Conservation (phyloP, 805 yeast species). For the Candida pini region DNA sequence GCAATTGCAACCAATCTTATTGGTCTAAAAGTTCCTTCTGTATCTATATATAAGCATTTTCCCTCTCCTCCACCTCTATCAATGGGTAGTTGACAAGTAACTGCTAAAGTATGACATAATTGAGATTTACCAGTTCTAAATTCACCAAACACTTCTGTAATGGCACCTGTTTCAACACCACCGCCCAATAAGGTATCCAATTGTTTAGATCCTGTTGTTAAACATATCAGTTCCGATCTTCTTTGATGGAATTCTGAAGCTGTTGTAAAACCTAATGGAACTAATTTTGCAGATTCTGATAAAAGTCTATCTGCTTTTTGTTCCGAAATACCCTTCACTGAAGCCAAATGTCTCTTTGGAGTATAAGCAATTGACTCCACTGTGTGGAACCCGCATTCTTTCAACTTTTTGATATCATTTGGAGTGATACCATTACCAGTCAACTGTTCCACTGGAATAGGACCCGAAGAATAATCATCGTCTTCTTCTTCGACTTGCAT, state of each 20-base stretch:
- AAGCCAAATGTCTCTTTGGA: slow-evolving; percentile 70
- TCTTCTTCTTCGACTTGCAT: slow-evolving; percentile 46
- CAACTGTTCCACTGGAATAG: slow-evolving; percentile 46
- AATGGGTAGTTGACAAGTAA: slow-evolving; percentile 92
- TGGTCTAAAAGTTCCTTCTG: slow-evolving; percentile 96
- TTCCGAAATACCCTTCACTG: slow-evolving; percentile 89
- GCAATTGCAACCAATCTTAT: slow-evolving; percentile 86
- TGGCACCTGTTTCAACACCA: slow-evolving; percentile 94
- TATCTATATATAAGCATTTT: slow-evolving; percentile 90
- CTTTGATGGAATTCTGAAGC: slow-evolving; percentile 92
- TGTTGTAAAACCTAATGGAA: slow-evolving; percentile 95
- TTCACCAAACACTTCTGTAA: slow-evolving; percentile 95
- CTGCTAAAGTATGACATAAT: slow-evolving; percentile 92
- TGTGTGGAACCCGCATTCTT: slow-evolving; percentile 81
- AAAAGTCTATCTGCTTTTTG: slow-evolving; percentile 87
- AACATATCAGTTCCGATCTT: slow-evolving; percentile 82
- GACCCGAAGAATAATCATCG: slow-evolving; percentile 37
- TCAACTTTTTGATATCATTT: slow-evolving; percentile 71
- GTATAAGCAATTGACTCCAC: slow-evolving; percentile 92
- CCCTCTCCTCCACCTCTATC: slow-evolving; percentile 99
- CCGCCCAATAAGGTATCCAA: slow-evolving; percentile 92
- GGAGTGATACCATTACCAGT: slow-evolving; percentile 82
- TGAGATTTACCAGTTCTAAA: slow-evolving; percentile 98
- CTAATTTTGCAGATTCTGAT: slow-evolving; percentile 76
- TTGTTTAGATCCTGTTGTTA: slow-evolving; percentile 94